These are phyloP conservation scores for Xanthoconium separans DNA, from an alignment of 1,284 basidiomycete species.

Conservation along the genomic window DNA sequence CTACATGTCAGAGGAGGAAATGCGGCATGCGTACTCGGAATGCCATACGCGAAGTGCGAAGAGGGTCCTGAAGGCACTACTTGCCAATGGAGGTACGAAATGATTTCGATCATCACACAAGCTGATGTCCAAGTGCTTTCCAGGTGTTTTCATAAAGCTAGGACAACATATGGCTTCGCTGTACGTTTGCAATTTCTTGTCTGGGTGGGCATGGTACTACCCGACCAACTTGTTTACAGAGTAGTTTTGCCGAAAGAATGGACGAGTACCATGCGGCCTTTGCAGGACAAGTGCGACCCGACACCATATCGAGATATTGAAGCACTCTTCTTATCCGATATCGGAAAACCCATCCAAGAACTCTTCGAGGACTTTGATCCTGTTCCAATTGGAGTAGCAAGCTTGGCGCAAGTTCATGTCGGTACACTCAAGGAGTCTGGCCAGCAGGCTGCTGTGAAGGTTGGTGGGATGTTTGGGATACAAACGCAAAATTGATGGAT, in stretches of 20 bases:
- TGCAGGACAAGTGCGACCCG: constrained; percentile 86
- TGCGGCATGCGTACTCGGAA: constrained; percentile 60
- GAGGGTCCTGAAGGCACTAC: constrained; percentile 74
- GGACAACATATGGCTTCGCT: constrained; percentile 87
- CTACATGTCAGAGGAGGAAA: constrained; percentile 58
- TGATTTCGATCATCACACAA: neutral
- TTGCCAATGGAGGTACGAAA: constrained; percentile 79
- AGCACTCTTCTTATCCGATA: constrained; percentile 69
- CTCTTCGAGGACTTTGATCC: constrained; percentile 85
- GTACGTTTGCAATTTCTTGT: constrained; percentile 34
- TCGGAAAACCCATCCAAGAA: constrained; percentile 62
- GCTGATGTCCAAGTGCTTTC: neutral
- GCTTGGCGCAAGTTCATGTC: constrained; percentile 93
- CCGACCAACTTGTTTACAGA: constrained; percentile 28
- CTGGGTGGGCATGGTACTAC: neutral
- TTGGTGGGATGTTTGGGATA: constrained; percentile 24
- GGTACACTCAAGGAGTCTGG: constrained; percentile 75
- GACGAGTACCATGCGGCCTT: constrained; percentile 62
- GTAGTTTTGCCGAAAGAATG: constrained; percentile 80
- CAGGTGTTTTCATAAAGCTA: constrained; percentile 89
- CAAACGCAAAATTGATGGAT: constrained; percentile 2
- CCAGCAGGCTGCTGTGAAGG: constrained; percentile 88
- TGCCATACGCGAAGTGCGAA: constrained; percentile 83
- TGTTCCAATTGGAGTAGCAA: constrained; percentile 92
- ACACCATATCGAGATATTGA: constrained; percentile 73